A percentile compares a stretch with the other conserved stretches of the same genome.
These are phyloP conservation scores for Royoungia palumana DNA, from an alignment of 768 basidiomycete genomes.

Conservation along the genomic window DNA sequence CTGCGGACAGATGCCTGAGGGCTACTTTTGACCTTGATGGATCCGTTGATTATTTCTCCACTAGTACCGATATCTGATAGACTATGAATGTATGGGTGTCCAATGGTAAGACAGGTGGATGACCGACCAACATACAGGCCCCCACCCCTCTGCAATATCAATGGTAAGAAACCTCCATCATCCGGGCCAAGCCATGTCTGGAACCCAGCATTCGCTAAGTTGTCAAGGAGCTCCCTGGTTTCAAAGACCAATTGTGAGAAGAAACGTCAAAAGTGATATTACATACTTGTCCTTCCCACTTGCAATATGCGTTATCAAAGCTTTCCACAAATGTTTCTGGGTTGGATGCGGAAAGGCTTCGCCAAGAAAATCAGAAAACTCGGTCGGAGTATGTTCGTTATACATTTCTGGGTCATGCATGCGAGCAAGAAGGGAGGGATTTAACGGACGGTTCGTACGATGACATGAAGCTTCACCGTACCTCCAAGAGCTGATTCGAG, in stretches of 20 bases:
- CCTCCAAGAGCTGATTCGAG: constrained; percentile 8
- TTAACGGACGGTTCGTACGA: not conserved
- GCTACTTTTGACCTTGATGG: constrained; percentile 49
- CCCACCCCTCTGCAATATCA: constrained; percentile 31
- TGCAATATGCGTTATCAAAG: constrained; percentile 1
- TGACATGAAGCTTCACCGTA: not conserved
- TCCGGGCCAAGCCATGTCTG: constrained; percentile 37
- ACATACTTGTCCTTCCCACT: constrained; percentile 24
- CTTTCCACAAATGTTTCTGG: constrained; percentile 11
- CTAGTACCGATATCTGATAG: constrained; percentile 38
- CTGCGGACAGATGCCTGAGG: constrained; percentile 16
- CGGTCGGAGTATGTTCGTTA: constrained; percentile 25
- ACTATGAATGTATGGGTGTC: not conserved
- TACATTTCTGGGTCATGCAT: constrained; percentile 19
- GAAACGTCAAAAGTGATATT: not conserved
- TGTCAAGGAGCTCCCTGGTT: constrained; percentile 37
- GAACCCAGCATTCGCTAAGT: constrained; percentile 36
- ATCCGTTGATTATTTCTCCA: constrained; percentile 44
- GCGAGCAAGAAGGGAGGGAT: too few relatives aligned
- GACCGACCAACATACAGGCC: constrained; percentile 39
- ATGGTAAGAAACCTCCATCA: constrained; percentile 31
- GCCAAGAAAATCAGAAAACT: constrained; percentile 25
- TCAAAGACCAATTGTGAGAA: not conserved
- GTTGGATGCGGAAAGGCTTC: constrained; percentile 22
- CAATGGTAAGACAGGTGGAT: not conserved